Conservation (phyloP, 306 rosid genomes). For the Aeschynomene evenia region DNA sequence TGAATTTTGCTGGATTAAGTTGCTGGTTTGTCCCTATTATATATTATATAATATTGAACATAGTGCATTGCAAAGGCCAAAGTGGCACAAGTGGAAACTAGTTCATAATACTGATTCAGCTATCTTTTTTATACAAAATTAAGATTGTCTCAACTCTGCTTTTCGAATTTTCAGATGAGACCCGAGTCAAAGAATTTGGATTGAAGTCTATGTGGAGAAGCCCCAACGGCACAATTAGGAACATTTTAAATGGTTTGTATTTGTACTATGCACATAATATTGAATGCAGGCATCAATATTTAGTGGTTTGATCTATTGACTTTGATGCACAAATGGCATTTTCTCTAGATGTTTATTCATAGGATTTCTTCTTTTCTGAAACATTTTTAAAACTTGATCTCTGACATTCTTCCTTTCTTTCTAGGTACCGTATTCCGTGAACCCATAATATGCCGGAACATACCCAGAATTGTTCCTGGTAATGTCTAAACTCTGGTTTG, state of each 20-base stretch:
- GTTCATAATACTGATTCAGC: slow-evolving; percentile 4
- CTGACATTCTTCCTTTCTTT: slow-evolving; percentile 24
- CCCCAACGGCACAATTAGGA: slow-evolving; percentile 96
- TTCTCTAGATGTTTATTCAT: not conserved
- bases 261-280: slow-evolving; percentile 25
- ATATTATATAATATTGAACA: slow-evolving; percentile 1
- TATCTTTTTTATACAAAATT: not conserved
- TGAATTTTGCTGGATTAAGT: not conserved
- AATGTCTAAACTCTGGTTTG: slow-evolving; percentile 35
- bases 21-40: not conserved
- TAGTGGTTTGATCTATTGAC: slow-evolving; percentile 17
- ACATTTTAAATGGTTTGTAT: slow-evolving; percentile 84
- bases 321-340: not conserved
- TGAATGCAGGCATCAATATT: slow-evolving; percentile 16
- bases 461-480: slow-evolving; percentile 81
- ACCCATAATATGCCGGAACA: slow-evolving; percentile 81
- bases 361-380: not conserved
- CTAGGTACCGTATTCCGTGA: slow-evolving; percentile 96
- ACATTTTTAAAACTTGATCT: not conserved
- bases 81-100: slow-evolving; percentile 11
- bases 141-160: not conserved
- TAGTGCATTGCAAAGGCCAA: too few species aligned
- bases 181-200: slow-evolving; percentile 92
- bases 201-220: slow-evolving; percentile 98
- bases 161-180: slow-evolving; percentile 67